phyloP scores from a whole-genome alignment of 225 moss, liverwort and hornwort species.

The Takakia lepidozioides region DNA sequence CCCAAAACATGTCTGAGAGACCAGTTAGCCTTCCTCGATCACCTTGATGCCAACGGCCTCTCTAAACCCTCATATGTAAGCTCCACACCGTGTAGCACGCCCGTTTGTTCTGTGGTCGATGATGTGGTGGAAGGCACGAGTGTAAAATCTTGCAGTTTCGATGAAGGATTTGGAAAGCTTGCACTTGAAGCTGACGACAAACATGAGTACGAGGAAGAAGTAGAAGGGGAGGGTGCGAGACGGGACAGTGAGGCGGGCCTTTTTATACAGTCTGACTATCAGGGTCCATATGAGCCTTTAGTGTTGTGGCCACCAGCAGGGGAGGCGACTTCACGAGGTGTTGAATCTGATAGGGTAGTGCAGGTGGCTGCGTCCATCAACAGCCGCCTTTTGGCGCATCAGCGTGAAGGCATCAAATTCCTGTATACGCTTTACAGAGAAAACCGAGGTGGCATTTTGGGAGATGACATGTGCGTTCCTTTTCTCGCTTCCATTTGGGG shows the following conservation, averaged over 20 bases:
- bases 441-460: conserved; percentile 70
- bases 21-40: conserved; percentile 30
- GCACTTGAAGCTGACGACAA: too few species aligned
- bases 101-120: too few species aligned
- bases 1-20: conserved; percentile 49
- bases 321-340: conserved; percentile 17
- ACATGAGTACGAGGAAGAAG: conserved; percentile 8
- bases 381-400: conserved; percentile 77
- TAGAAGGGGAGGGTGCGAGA: conserved; percentile 18
- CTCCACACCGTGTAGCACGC: too few species aligned
- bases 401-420: conserved; percentile 75
- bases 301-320: conserved; percentile 58
- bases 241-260: conserved; percentile 57
- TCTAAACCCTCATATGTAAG: too few species aligned
- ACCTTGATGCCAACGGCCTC: too few species aligned
- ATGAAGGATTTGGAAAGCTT: too few species aligned
- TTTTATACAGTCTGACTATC: conserved; percentile 38
- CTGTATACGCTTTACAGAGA: conserved; percentile 66
- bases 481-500: neutral
- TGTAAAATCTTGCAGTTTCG: too few species aligned
- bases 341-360: conserved; percentile 22
- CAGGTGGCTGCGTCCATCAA: conserved; percentile 82
- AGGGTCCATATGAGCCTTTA: conserved; percentile 63
- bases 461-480: conserved; percentile 76
- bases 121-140: too few species aligned